phyloP scores from a whole-genome alignment of 495 filamentous ascomycete genomes.

The Hypoxylon rickii region DNA sequence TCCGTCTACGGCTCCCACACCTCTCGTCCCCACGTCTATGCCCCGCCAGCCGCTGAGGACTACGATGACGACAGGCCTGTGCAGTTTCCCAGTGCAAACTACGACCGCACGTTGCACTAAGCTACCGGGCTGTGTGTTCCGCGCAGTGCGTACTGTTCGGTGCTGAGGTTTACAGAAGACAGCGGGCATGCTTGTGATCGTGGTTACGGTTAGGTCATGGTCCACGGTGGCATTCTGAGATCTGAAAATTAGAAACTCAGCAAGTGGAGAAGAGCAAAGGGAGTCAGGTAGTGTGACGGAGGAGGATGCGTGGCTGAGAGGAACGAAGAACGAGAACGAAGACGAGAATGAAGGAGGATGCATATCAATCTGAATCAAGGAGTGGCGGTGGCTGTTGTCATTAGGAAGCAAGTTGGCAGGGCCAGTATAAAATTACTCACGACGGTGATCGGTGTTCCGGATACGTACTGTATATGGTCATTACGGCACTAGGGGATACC shows the following conservation, averaged over 20 bases:
- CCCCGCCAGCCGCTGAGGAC: constrained; percentile 43
- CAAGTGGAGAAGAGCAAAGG: background rate
- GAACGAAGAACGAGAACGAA: background rate
- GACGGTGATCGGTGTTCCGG: constrained; percentile 40
- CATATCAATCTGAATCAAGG: too few relatives aligned
- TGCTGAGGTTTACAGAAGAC: background rate
- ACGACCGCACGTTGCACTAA: constrained; percentile 48
- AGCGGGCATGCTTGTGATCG: too few relatives aligned
- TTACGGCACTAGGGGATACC: constrained; percentile 34
- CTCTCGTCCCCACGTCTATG: constrained; percentile 39
- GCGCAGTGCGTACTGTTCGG: background rate
- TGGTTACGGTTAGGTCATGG: too few relatives aligned
- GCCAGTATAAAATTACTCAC: constrained; percentile 27
- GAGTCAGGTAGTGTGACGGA: background rate
- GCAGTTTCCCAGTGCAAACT: constrained; percentile 49
- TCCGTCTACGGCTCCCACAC: constrained; percentile 27
- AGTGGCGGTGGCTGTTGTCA: constrained; percentile 1
- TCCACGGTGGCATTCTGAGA: too few relatives aligned
- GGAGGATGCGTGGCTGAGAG: background rate
- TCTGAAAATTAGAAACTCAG: too few relatives aligned
- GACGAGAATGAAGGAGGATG: background rate
- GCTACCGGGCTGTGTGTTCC: background rate
- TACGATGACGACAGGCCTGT: constrained; percentile 46
- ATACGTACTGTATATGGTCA: constrained; percentile 21
- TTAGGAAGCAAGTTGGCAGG: constrained; percentile 11